Evolutionary conservation across 208 protist species (phyloP), one percentile per base, ranked within the genome.

Genomic region (Acanthamoeba castellanii): DNA sequence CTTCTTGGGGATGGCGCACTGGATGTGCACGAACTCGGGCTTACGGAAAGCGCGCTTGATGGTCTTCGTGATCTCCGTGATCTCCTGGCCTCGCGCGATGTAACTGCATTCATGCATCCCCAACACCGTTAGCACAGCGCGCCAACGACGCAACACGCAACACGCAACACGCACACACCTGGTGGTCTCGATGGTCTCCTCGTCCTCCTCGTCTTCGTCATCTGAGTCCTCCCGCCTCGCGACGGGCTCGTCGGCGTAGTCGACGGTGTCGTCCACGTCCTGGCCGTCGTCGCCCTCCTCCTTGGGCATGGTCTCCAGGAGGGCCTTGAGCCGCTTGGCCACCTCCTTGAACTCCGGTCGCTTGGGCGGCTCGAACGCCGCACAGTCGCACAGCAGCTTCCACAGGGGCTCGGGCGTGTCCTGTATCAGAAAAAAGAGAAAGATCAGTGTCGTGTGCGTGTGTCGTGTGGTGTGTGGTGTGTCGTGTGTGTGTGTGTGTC

Each of bases 11-110:
- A 89, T 89, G 82, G 82, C 47, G 52, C 82, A 89, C 82, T 89
- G 47, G 52, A 89, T 68, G 82, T 89, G 82, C 20, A 59, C 47
- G 32, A n/a, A 89, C 82, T 89, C 52, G 14, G 47, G 52, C 55
- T 89, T 89, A 20, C 82, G 47, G 82, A 89, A 89, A 0, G 82
- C 52, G 5, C 82, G 47, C 52, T 66, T 59, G 52, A 89, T 89
- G 52, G 82, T 89, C 82, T 89, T 89, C 25, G 82, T 89, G 52
- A 89, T 66, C 82, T 89, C 82, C 32, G 82, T 89, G 52, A 89
- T 66, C 82, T 89, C 82, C 55, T 66, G 47, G 16, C 55, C 82
- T 34, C 82, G 82, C 18, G 47, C 47, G 52, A 89, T 89, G 55
- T 68, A 89, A 30, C 82, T 87, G 18, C 25, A 76, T 6, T 4